Base-by-base conservation (phyloP, 306 rosid species). In the Lathyrus aphaca region DNA sequence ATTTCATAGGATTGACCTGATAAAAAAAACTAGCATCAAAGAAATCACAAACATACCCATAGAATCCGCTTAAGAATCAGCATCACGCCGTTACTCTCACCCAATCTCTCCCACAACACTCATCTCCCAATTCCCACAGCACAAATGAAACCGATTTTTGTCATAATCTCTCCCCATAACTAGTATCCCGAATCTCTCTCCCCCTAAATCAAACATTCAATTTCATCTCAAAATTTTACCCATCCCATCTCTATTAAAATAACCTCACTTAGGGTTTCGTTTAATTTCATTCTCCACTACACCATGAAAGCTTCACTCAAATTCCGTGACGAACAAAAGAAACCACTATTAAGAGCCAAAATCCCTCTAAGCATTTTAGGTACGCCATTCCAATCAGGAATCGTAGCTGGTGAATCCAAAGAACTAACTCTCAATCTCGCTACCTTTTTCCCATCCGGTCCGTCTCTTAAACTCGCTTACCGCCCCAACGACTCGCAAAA, bases 241-340 rank as follows among this genome's bases (percentile, higher is more conserved):
- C 44, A 39, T 8, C 10, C 12, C 13, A 39, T 8, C 10, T 39
- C 13, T 39, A 30, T 30, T 4, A 9, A 39, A 0, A 12, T n/a
- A 12, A 23, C 1, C 8, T 4, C 13, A 18, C 58, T 0, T 21
- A 51, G 30, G 58, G n/a, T 51, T 51, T 10, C 32, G n/a, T 51
- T 51, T 10, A 29, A 3, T 14, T 14, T 12, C 3, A 3, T 50
- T 21, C 32, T 11, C 15, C 35, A 30, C 5, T 10, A 19, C 12
- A 58, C 23, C 7, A 93, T 93, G 98, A 93, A 93, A 79, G 98
- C 97, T 15, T 90, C 98, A 0, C 83, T 93, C 14, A 93, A 86
- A 71, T 88, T 93, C 73, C 88, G 98, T 0, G 97, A 90, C 0
- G 94, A 90, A 11, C 91, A 85, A 62, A 86, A 79, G 73, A 90